phyloP scores from a whole-genome alignment of 768 basidiomycete species.

The Boletellus ananiceps region DNA sequence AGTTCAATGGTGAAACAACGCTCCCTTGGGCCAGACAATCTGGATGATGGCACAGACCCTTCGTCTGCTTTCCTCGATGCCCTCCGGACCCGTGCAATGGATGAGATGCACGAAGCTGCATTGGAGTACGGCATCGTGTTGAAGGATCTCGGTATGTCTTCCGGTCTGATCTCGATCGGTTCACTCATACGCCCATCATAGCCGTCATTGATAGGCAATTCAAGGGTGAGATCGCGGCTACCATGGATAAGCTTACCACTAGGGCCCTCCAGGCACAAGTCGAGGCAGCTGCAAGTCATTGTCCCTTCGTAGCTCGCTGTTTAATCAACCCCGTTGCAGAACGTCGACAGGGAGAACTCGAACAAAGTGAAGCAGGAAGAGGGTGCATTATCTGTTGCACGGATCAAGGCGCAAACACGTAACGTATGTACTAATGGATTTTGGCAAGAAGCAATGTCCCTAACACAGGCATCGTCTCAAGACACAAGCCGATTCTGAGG shows the following conservation, averaged over 20 bases:
- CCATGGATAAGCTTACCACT: constrained; percentile 83
- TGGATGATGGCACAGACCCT: constrained; percentile 65
- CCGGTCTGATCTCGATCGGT: not conserved
- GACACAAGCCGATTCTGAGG: constrained; percentile 72
- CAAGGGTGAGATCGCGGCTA: constrained; percentile 81
- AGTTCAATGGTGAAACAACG: constrained; percentile 73
- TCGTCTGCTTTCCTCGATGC: constrained; percentile 81
- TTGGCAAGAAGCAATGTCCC: not conserved
- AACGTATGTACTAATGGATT: constrained; percentile 32
- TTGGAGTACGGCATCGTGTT: constrained; percentile 79
- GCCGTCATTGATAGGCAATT: constrained; percentile 86
- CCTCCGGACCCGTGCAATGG: constrained; percentile 77
- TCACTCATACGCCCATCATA: constrained; percentile 23
- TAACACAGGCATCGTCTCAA: constrained; percentile 22
- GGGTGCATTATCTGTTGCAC: constrained; percentile 70
- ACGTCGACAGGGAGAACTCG: constrained; percentile 82
- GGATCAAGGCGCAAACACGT: constrained; percentile 65
- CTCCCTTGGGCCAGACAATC: constrained; percentile 67
- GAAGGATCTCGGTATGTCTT: constrained; percentile 63
- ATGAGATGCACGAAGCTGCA: constrained; percentile 78
- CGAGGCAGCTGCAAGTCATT: constrained; percentile 64
- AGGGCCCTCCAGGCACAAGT: constrained; percentile 84
- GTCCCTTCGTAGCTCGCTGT: not conserved
- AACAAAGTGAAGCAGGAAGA: constrained; percentile 86
- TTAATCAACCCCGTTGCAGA: constrained; percentile 36